These are phyloP conservation scores for Polyporus arcularius DNA, from an alignment of 768 basidiomycete species.

Conservation along the genomic window DNA sequence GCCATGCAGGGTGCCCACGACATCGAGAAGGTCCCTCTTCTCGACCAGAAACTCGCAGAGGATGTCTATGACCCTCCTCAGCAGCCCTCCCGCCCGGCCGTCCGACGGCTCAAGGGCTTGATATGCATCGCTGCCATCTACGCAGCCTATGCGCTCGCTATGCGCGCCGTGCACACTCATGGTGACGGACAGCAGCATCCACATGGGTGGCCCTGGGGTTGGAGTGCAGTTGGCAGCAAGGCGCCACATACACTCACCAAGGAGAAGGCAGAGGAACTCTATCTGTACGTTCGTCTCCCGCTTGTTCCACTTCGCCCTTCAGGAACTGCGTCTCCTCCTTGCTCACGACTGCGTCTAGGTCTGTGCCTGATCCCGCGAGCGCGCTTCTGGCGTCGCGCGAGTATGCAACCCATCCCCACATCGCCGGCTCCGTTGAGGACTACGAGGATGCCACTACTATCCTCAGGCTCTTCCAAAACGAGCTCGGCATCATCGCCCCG, in stretches of 20 bases:
- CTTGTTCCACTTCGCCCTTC: not conserved
- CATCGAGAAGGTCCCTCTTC: conserved; percentile 4
- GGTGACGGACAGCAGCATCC: not conserved
- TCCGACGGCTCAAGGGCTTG: not conserved
- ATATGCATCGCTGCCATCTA: not conserved
- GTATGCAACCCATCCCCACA: conserved; percentile 61
- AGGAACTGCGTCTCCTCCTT: not conserved
- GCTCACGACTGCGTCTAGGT: conserved; percentile 34
- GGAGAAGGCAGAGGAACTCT: conserved; percentile 12
- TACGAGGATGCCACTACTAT: conserved; percentile 63
- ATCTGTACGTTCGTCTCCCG: conserved; percentile 6
- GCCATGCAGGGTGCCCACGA: conserved; percentile 6
- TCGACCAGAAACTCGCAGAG: conserved; percentile 2
- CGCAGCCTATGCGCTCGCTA: not conserved
- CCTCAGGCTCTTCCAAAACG: conserved; percentile 64
- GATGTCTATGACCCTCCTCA: not conserved
- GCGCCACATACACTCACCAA: not conserved
- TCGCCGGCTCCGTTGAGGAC: conserved; percentile 61
- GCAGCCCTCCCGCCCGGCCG: not conserved
- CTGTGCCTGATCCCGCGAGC: conserved; percentile 56
- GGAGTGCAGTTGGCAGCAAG: not conserved
- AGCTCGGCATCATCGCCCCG: conserved; percentile 57
- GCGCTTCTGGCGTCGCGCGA: conserved; percentile 57
- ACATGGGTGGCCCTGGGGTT: conserved; percentile 2
- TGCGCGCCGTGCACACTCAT: not conserved